Percentiles rank a stretch among this genome's conserved stretches.
phyloP scores from a whole-genome alignment of 306 rosid species.

The Fagus crenata region DNA sequence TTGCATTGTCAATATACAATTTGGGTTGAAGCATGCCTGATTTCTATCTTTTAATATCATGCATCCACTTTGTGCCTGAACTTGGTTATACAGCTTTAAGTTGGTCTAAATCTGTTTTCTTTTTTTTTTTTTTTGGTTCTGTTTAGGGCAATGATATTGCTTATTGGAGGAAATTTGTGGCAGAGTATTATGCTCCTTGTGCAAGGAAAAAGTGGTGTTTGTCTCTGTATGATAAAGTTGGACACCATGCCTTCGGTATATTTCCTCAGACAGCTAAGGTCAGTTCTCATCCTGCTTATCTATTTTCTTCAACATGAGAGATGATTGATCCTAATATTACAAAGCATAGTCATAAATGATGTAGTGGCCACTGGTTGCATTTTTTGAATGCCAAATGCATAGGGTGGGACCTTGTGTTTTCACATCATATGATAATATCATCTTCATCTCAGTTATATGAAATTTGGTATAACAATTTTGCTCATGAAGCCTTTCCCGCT shows the following conservation, averaged over 20 bases:
- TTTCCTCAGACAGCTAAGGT: conserved; percentile 37
- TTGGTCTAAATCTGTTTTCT: not conserved
- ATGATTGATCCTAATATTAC: not conserved
- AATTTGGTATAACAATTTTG: not conserved
- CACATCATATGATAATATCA: not conserved
- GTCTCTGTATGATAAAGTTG: conserved; percentile 39
- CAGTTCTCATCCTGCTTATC: conserved; percentile 20
- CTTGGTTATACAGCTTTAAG: not conserved
- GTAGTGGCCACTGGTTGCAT: not conserved
- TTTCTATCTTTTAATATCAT: not conserved
- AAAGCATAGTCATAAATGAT: not conserved
- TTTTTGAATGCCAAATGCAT: not conserved
- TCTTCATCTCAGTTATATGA: not conserved
- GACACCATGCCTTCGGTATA: conserved; percentile 26
- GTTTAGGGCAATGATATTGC: conserved; percentile 40
- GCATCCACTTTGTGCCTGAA: not conserved
- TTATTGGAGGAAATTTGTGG: conserved; percentile 46
- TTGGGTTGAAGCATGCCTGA: not conserved
- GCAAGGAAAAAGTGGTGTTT: conserved; percentile 50
- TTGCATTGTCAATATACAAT: not conserved
- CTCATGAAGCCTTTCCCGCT: too few relatives aligned
- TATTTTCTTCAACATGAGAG: not conserved
- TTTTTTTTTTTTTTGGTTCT: not conserved
- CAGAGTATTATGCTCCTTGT: conserved; percentile 44
- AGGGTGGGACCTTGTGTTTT: not conserved